Percentiles rank a stretch among this genome's conserved stretches.
These are phyloP conservation scores for Sporothrix humicola DNA, from an alignment of 2,329 filamentous ascomycete species.

Conservation along the genomic window DNA sequence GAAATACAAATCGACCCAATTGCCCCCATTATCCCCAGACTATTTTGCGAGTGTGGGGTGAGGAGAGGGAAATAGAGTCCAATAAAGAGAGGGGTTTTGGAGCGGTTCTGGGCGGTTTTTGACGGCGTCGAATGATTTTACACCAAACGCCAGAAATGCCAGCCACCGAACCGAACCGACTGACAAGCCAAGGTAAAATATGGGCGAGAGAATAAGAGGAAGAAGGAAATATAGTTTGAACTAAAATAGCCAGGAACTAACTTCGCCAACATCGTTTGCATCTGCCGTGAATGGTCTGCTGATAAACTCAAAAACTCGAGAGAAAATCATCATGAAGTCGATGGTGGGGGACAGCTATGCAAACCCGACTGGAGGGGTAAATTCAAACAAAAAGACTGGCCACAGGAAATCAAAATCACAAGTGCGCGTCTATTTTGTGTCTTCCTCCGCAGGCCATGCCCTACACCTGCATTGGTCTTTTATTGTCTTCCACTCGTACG, in stretches of 20 bases:
- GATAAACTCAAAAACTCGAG: neutral
- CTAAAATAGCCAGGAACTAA: conserved; percentile 5
- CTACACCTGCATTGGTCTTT: neutral
- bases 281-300: neutral
- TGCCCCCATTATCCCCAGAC: neutral
- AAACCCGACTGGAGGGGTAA: no score
- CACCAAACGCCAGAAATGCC: neutral
- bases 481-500: no score
- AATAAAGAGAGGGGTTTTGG: conserved; percentile 1
- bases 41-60: neutral
- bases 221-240: neutral
- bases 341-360: neutral
- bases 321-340: neutral
- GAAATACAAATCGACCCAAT: neutral
- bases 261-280: neutral
- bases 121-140: neutral
- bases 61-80: neutral
- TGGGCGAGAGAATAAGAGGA: no score
- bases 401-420: no score
- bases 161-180: conserved; percentile 11
- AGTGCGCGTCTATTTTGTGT: no score
- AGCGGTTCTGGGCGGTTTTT: neutral
- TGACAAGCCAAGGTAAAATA: neutral
- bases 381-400: no score
- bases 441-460: neutral